These are phyloP conservation scores for Mrakia gelida DNA, from an alignment of 768 basidiomycete species.

Conservation along the genomic window DNA sequence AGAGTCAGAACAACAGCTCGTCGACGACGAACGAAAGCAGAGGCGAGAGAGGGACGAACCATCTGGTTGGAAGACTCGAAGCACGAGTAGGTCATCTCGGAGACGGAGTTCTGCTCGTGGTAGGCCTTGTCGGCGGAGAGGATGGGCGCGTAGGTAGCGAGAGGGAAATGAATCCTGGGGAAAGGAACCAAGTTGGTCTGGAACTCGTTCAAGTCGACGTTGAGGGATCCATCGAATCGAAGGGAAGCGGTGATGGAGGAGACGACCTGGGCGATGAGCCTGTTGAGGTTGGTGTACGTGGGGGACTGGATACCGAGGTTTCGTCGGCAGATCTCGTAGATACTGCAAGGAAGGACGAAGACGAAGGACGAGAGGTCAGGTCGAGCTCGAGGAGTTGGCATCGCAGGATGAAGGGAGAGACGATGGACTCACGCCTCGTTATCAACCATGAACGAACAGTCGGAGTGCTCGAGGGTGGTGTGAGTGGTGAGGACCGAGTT, in stretches of 20 bases:
- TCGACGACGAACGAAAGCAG: neutral
- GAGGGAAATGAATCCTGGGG: slow-evolving; percentile 97
- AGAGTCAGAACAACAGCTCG: neutral
- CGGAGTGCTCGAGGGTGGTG: slow-evolving; percentile 99
- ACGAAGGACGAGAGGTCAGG: neutral
- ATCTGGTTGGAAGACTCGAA: slow-evolving; percentile 96
- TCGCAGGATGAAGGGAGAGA: neutral
- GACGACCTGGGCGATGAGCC: slow-evolving; percentile 96
- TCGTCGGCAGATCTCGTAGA: slow-evolving; percentile 99
- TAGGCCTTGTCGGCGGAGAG: slow-evolving; percentile 86
- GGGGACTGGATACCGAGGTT: slow-evolving; percentile 79
- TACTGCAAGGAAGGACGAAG: slow-evolving; percentile 48
- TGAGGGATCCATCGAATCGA: slow-evolving; percentile 93
- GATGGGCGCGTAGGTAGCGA: slow-evolving; percentile 92
- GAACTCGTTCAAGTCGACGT: slow-evolving; percentile 96
- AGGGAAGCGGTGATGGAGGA: slow-evolving; percentile 96
- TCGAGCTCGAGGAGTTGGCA: neutral
- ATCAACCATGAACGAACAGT: slow-evolving; percentile 99
- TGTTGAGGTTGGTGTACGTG: slow-evolving; percentile 88
- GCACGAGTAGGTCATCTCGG: slow-evolving; percentile 97
- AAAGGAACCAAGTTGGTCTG: slow-evolving; percentile 99
- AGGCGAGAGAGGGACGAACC: slow-evolving; percentile 49
- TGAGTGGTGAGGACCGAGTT: slow-evolving; percentile 94
- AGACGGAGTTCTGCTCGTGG: slow-evolving; percentile 95
- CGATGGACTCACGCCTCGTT: slow-evolving; percentile 66